A percentile compares a stretch with the other conserved stretches of the same genome.
phyloP scores from a whole-genome alignment of 2,329 filamentous ascomycete species.

The Ophiocordyceps sinensis region DNA sequence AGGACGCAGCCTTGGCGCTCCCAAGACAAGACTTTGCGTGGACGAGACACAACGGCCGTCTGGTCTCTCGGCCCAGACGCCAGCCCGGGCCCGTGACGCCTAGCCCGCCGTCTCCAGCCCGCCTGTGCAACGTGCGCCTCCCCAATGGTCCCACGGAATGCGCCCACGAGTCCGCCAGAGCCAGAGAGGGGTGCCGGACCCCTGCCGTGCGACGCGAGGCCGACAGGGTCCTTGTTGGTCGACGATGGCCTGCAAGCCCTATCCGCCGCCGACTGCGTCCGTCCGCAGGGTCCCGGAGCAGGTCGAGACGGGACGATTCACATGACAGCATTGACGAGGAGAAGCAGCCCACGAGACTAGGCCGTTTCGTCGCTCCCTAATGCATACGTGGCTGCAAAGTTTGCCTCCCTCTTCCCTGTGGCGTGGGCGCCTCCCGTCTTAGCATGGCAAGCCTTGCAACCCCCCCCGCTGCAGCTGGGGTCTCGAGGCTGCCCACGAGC shows the following conservation, averaged over 20 bases:
- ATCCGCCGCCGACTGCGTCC: too few species aligned
- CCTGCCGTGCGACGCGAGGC: neutral
- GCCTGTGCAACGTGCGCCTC: neutral
- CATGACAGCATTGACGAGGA: neutral
- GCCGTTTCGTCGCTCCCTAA: neutral
- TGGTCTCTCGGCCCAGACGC: too few species aligned
- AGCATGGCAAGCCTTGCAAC: neutral
- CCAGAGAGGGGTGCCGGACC: neutral
- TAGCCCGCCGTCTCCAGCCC: neutral
- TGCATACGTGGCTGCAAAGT: neutral
- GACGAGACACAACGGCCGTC: too few species aligned
- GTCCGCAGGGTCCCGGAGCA: neutral
- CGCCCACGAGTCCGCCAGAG: neutral
- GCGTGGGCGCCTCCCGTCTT: neutral
- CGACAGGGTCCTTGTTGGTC: too few species aligned
- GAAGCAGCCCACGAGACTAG: neutral
- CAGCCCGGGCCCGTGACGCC: too few species aligned
- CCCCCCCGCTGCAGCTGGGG: neutral
- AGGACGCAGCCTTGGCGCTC: too few species aligned
- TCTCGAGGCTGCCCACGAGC: neutral
- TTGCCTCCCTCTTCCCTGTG: neutral
- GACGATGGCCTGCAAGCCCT: too few species aligned
- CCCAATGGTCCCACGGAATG: neutral
- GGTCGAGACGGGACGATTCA: neutral
- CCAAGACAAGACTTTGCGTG: too few species aligned